These are phyloP conservation scores for Podospora tetraspora DNA, from an alignment of 495 filamentous ascomycete species.

Conservation along the genomic window DNA sequence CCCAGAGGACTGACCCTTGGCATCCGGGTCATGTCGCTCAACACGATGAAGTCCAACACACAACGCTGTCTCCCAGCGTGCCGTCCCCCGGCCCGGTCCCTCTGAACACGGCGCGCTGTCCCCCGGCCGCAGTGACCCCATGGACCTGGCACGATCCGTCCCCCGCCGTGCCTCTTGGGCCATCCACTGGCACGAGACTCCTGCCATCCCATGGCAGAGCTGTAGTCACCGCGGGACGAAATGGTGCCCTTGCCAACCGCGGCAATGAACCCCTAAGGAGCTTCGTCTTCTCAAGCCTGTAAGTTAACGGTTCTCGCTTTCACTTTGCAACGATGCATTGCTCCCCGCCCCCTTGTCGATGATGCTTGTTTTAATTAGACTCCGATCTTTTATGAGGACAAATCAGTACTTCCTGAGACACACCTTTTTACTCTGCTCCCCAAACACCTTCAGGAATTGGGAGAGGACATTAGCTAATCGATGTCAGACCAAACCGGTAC, in stretches of 20 bases:
- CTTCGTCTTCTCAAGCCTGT: neutral
- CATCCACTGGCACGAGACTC: too few species aligned
- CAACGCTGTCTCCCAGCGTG: too few species aligned
- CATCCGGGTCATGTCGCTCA: neutral
- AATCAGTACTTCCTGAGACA: neutral
- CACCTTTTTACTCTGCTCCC: neutral
- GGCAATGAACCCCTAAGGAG: too few species aligned
- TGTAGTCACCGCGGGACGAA: too few species aligned
- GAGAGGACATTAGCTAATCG: neutral
- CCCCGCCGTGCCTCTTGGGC: too few species aligned
- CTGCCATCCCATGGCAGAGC: too few species aligned
- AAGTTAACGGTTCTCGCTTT: neutral
- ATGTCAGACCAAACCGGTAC: neutral
- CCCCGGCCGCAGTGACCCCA: too few species aligned
- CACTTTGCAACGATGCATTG: neutral
- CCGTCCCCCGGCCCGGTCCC: too few species aligned
- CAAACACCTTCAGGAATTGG: neutral
- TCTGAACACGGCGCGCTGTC: too few species aligned
- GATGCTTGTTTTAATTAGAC: neutral
- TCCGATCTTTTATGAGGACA: neutral
- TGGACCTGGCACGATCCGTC: too few species aligned
- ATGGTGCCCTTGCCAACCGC: too few species aligned
- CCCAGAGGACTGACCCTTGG: neutral
- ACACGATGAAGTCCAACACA: too few species aligned
- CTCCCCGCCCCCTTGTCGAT: neutral